These are phyloP conservation scores for Glutinoglossum americanum DNA, from an alignment of 495 filamentous ascomycete genomes.

Conservation along the genomic window DNA sequence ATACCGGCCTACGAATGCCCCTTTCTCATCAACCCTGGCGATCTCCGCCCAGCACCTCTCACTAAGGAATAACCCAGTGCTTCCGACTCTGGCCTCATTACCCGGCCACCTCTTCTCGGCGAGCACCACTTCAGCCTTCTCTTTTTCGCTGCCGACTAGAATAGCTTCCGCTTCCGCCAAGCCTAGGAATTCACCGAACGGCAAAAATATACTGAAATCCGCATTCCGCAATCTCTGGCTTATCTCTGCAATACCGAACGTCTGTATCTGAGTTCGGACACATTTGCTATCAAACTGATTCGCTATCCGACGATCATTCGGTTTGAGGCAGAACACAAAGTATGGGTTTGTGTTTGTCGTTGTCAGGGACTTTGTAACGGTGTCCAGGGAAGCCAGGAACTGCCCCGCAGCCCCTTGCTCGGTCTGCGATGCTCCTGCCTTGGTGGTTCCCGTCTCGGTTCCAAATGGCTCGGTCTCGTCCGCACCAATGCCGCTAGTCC, in stretches of 20 bases:
- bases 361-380: constrained; percentile 64
- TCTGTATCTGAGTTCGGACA: constrained; percentile 82
- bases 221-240: constrained; percentile 79
- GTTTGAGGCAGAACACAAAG: constrained; percentile 92
- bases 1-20: constrained; percentile 31
- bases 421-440: background rate
- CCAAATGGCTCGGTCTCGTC: background rate
- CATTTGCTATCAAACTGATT: constrained; percentile 99
- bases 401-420: constrained; percentile 81
- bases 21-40: constrained; percentile 47
- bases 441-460: background rate
- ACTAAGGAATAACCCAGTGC: constrained; percentile 86
- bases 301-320: constrained; percentile 89
- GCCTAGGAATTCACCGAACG: constrained; percentile 87
- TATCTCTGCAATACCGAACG: constrained; percentile 91
- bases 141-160: constrained; percentile 75
- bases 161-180: constrained; percentile 62
- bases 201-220: constrained; percentile 87
- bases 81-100: constrained; percentile 78
- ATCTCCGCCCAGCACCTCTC: constrained; percentile 88
- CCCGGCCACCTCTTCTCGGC: constrained; percentile 77
- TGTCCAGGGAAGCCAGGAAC: constrained; percentile 74
- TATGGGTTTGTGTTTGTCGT: constrained; percentile 73
- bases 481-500: background rate
- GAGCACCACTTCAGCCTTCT: constrained; percentile 76